Evolutionary conservation across 2,329 filamentous ascomycete genomes (phyloP), one percentile per base, ranked within the genome.

Genomic region (Ophiostoma ulmi): DNA sequence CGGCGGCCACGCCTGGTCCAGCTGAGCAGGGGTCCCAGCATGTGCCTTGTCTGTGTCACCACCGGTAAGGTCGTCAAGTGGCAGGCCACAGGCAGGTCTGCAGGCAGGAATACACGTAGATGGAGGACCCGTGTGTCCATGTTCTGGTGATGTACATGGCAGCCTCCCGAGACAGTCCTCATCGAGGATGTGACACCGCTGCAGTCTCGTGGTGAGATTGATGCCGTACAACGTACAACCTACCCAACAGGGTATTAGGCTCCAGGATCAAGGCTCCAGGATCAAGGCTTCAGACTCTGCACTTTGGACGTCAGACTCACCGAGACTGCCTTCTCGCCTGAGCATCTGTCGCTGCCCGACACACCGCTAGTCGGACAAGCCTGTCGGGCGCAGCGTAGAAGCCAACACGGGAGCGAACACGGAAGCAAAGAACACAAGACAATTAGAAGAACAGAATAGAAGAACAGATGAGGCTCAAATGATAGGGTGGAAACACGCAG

Each of bases 321-420:
- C 44, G 44, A 48, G 44, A 6, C n/a, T 39, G 11, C 44, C 41
- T 48, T 6, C 17, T 8, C 17, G 44, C 44, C 44, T n/a, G 44
- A 48, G 17, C n/a, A 0, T 14, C 58, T 55, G 26, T 63, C 13
- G 58, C 58, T 63, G 58, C 58, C 58, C 58, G 63, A 66, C 63
- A 38, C 63, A 66, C 63, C 63, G 63, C 63, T 39, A 66, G 63
- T 66, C n/a, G 36, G 52, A 58, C 52, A 26, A 17, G n/a, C 10
- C 52, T n/a, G 52, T 11, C 5, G n/a, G 52, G 4, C n/a, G n/a
- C 52, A 58, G 52, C 5, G 1, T 5, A 58, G 52, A 7, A 8
- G 52, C 31, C 31, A 31, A 31, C 31, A 31, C 31, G 31, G n/a
- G 52, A 10, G 52, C n/a, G 6, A 13, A 13, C 1, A 10, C 17